Evolutionary conservation across 306 rosid species (phyloP).

Genomic region (Cicer pinnatifidum): DNA sequence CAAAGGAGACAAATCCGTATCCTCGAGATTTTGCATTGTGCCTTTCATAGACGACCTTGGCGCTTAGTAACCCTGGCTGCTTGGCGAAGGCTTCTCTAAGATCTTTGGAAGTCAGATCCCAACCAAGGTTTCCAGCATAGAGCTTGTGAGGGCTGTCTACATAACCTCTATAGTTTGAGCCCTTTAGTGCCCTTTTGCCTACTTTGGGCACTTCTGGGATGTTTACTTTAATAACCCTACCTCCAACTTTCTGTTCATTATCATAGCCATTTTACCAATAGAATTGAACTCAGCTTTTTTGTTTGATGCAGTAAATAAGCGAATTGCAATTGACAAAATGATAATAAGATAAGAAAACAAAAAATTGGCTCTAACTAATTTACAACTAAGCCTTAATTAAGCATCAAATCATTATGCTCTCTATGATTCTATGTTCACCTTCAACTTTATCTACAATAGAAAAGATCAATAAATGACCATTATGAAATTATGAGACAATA

Average conservation of each 20-base stretch:
- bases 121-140: constrained; percentile 85
- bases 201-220: constrained; percentile 74
- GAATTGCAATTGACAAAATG: not conserved
- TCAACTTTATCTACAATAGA: constrained; percentile 1
- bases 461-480: not conserved
- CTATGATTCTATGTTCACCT: not conserved
- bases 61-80: constrained; percentile 69
- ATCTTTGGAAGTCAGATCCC: constrained; percentile 68
- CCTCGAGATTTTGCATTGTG: constrained; percentile 66
- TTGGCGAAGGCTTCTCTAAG: constrained; percentile 67
- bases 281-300: constrained; percentile 8
- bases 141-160: constrained; percentile 75
- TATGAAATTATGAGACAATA: not conserved
- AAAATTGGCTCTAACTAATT: not conserved
- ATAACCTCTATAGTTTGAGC: constrained; percentile 59
- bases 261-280: constrained; percentile 31
- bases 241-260: constrained; percentile 63
- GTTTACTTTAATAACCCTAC: constrained; percentile 71
- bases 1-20: constrained; percentile 74
- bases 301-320: not conserved
- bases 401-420: not conserved
- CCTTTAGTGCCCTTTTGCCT: constrained; percentile 60
- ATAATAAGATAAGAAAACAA: not conserved
- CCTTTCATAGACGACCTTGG: constrained; percentile 80
- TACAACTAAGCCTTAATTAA: not conserved